phyloP scores from a whole-genome alignment of 805 yeast genomes.

The Debaryomyces prosopidis region DNA sequence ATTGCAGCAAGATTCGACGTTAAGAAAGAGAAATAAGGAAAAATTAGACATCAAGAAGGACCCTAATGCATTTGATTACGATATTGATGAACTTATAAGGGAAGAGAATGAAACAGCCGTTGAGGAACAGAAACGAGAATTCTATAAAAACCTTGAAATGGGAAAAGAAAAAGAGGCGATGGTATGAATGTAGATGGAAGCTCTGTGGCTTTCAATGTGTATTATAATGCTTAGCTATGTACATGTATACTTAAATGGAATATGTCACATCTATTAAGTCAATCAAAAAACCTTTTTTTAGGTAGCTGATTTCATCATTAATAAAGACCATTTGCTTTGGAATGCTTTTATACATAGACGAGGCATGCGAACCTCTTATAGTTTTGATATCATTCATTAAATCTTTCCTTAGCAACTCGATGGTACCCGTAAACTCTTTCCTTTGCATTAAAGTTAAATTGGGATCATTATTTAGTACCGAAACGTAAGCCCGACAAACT shows the following conservation, averaged over 20 bases:
- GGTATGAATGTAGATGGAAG: conserved; percentile 13
- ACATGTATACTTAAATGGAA: conserved; percentile 1
- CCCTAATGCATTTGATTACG: conserved; percentile 45
- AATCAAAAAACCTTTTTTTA: conserved; percentile 21
- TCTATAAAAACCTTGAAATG: conserved; percentile 18
- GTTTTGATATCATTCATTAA: conserved; percentile 3
- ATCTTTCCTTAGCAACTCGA: background rate
- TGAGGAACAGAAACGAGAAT: conserved; percentile 15
- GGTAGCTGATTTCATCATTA: conserved; percentile 20
- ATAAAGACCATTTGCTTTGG: conserved; percentile 10
- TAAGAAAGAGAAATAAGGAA: conserved; percentile 32
- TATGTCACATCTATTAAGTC: conserved; percentile 16
- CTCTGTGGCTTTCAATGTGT: too few species aligned
- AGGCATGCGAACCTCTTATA: conserved; percentile 2
- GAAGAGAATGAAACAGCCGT: conserved; percentile 32
- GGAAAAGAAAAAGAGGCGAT: conserved; percentile 26
- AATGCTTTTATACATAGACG: conserved; percentile 6
- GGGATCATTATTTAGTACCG: conserved; percentile 7
- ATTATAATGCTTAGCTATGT: background rate
- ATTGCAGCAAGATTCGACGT: conserved; percentile 18
- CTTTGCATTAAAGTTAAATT: background rate
- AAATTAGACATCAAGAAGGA: conserved; percentile 34
- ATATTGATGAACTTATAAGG: conserved; percentile 42
- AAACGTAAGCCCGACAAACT: conserved; percentile 15
- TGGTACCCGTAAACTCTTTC: background rate